Percentiles rank a stretch among this genome's conserved stretches.
phyloP scores from a whole-genome alignment of 805 yeast species.

The Ogataea philodendri region DNA sequence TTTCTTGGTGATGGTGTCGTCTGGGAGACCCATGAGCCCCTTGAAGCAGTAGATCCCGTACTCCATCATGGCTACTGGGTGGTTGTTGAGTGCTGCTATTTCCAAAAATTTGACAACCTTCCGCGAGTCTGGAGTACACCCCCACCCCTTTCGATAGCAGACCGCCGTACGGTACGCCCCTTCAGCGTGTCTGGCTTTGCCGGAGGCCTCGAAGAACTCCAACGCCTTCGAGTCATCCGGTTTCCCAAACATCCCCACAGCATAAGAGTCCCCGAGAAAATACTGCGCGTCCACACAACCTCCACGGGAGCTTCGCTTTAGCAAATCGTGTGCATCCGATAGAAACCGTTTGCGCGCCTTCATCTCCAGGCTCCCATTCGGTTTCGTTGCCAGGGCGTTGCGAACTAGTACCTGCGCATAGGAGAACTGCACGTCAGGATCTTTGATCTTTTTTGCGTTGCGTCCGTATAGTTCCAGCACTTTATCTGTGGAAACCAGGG shows the following conservation, averaged over 20 bases:
- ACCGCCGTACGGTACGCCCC: conserved; percentile 88
- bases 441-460: conserved; percentile 80
- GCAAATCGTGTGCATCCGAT: conserved; percentile 61
- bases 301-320: conserved; percentile 65
- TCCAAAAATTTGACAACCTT: conserved; percentile 80
- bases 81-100: conserved; percentile 86
- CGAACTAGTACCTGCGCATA: conserved; percentile 78
- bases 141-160: conserved; percentile 92
- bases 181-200: conserved; percentile 90
- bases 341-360: conserved; percentile 54
- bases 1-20: conserved; percentile 66
- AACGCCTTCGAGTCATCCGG: conserved; percentile 77
- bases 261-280: conserved; percentile 82
- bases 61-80: conserved; percentile 96
- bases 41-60: conserved; percentile 84
- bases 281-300: conserved; percentile 92
- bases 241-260: conserved; percentile 81
- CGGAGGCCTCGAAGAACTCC: conserved; percentile 77
- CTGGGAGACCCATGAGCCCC: conserved; percentile 76
- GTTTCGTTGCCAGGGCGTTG: conserved; percentile 21
- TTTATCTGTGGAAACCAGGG: conserved; percentile 45
- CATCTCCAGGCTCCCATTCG: conserved; percentile 24
- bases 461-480: conserved; percentile 85
- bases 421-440: conserved; percentile 82
- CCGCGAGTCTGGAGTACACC: conserved; percentile 84